Evolutionary conservation across 805 yeast genomes (phyloP).

Genomic region (Yarrowia yakushimensis): DNA sequence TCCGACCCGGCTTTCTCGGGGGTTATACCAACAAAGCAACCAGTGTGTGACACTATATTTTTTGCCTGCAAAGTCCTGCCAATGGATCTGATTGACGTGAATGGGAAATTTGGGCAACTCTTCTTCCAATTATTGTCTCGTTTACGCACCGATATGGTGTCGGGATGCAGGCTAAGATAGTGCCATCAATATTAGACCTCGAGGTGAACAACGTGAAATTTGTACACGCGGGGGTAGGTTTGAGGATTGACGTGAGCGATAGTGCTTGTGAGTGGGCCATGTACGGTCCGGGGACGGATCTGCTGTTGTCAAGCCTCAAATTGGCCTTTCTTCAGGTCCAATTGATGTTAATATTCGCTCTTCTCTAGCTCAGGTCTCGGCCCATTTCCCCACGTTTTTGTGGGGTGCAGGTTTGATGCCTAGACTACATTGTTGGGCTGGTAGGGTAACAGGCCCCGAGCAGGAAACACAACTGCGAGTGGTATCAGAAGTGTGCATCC

Average conservation of each 20-base stretch:
- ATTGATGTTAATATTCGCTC: neutral
- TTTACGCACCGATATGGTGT: neutral
- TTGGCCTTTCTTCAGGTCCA: neutral
- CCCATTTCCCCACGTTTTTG: slow-evolving; percentile 21
- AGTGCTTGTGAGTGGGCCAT: too few relatives aligned
- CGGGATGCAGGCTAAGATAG: neutral
- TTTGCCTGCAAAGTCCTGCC: slow-evolving; percentile 19
- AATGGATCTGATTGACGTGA: neutral
- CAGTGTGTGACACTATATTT: neutral
- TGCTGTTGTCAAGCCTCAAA: neutral
- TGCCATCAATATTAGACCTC: neutral
- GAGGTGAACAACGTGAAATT: neutral
- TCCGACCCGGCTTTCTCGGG: slow-evolving; percentile 25
- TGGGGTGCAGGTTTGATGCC: slow-evolving; percentile 24
- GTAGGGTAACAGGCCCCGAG: neutral
- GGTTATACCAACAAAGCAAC: neutral
- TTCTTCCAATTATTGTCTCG: neutral
- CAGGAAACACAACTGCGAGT: neutral
- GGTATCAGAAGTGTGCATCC: neutral
- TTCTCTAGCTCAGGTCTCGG: neutral
- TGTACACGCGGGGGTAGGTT: slow-evolving; percentile 13
- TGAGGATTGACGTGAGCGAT: neutral
- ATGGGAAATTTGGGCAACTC: neutral
- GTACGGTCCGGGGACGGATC: too few relatives aligned
- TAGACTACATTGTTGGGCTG: slow-evolving; percentile 13